Evolutionary conservation across 805 yeast genomes (phyloP), one percentile per base, ranked within the genome.

Genomic region (Helenozyma baotianmanensis): DNA sequence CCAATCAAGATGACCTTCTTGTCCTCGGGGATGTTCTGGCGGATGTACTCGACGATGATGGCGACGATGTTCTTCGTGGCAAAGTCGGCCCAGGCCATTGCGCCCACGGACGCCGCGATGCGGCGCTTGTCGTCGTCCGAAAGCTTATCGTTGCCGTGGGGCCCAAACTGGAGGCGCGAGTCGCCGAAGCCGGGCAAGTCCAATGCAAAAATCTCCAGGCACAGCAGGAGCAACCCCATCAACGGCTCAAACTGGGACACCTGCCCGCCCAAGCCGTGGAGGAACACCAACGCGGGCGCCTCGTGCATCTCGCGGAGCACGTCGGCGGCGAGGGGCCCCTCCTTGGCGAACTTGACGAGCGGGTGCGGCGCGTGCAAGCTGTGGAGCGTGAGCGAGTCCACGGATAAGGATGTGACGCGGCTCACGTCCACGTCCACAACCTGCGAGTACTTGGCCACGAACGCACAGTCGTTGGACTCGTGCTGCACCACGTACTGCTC

Each of bases 181-280:
- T 73, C 69, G 3, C 97, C 97, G 56, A 86, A 86, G 0, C 97
- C 97, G 1, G 96, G 96, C 32, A 88, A 61, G 53, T 89, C 97
- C 11, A 89, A 45, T 0, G 89, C 75, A 25, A 83, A 50, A 13
- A 87, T 71, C 35, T 76, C 80, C 39, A 77, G 72, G 40, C 78
- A 72, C 43, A 74, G 78, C 21, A 81, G 62, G 43, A 84, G 74
- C 32, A 76, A 64, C 17, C 77, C 79, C 53, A 85, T 58, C 23
- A 85, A 60, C 1, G 81, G 78, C 48, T 84, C 92, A 54, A 89
- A 89, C 54, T 88, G 96, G 14, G 86, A 76, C 52, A 84, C 64
- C 47, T 80, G 90, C 2, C 97, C 97, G 1, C 97, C 97, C 14
- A 90, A 57, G 0, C 97, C 97, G 61, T 88, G 97, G 13, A 89